Conservation (phyloP, 1,284 basidiomycete species). For the Cryptococcus wingfieldii region DNA sequence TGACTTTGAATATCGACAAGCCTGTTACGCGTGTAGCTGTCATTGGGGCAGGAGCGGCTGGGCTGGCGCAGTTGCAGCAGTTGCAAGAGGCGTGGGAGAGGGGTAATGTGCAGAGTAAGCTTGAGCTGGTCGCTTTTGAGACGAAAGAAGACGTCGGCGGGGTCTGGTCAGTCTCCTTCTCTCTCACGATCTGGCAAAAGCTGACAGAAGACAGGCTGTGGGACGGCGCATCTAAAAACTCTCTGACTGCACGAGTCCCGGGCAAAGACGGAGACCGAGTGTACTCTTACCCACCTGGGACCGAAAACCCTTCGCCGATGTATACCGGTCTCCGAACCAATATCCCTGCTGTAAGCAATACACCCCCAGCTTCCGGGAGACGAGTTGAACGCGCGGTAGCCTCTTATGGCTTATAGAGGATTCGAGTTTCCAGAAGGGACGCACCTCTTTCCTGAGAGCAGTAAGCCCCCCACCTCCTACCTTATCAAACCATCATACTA, state of each 20-base stretch:
- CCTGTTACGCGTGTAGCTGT: constrained; percentile 40
- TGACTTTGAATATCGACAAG: neutral
- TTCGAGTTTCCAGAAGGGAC: constrained; percentile 19
- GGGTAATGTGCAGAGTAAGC: constrained; percentile 3
- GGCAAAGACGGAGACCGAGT: constrained; percentile 7
- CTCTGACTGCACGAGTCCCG: neutral
- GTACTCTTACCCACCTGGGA: constrained; percentile 20
- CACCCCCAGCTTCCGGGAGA: constrained; percentile 4
- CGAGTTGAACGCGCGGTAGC: constrained; percentile 14
- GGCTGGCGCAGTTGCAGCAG: constrained; percentile 48
- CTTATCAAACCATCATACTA: neutral
- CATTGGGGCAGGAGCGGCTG: constrained; percentile 50
- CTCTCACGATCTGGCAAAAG: neutral
- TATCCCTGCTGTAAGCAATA: constrained; percentile 37
- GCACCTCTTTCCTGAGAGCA: constrained; percentile 22
- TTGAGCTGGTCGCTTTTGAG: constrained; percentile 26
- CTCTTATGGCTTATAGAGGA: constrained; percentile 31
- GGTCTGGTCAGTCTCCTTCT: constrained; percentile 34
- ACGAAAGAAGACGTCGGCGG: constrained; percentile 36
- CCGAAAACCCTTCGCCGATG: constrained; percentile 39
- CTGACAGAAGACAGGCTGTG: constrained; percentile 16
- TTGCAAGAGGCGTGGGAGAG: constrained; percentile 34
- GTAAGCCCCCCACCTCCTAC: constrained; percentile 11
- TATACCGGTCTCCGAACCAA: constrained; percentile 47
- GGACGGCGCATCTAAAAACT: constrained; percentile 17